Conservation (phyloP, 2,329 filamentous ascomycete species). For the Fusarium irregulare region DNA sequence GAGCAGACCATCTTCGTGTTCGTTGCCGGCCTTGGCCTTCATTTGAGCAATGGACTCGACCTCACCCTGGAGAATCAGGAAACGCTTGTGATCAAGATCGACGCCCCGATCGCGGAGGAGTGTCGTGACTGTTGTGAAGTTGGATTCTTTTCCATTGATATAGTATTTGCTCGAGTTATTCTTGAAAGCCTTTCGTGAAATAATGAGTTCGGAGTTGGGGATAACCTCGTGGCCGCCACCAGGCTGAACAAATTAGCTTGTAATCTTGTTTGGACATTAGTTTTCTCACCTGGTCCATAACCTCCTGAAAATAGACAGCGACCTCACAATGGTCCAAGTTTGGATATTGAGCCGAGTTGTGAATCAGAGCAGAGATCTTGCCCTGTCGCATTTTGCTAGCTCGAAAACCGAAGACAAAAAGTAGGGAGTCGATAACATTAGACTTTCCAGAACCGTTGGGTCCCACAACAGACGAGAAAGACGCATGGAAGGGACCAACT, state of each 20-base stretch:
- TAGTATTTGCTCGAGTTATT: slow-evolving; percentile 99
- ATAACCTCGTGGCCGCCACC: slow-evolving; percentile 80
- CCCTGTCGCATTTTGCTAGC: slow-evolving; percentile 99
- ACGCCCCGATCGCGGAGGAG: slow-evolving; percentile 89
- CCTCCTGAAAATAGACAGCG: slow-evolving; percentile 94
- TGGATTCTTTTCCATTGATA: slow-evolving; percentile 89
- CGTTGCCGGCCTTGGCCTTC: slow-evolving; percentile 95
- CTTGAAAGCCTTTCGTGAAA: slow-evolving; percentile 94
- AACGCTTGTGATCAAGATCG: slow-evolving; percentile 97
- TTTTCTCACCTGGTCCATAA: slow-evolving; percentile 78
- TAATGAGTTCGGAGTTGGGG: slow-evolving; percentile 84
- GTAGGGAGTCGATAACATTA: slow-evolving; percentile 96
- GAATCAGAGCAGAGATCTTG: slow-evolving; percentile 96
- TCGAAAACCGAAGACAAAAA: slow-evolving; percentile 99
- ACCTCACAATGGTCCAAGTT: slow-evolving; percentile 94
- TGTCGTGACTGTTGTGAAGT: slow-evolving; percentile 90
- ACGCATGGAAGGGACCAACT: slow-evolving; percentile 95
- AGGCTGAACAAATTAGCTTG: slow-evolving; percentile 62
- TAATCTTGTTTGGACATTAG: too few relatives aligned
- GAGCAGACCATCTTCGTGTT: slow-evolving; percentile 94
- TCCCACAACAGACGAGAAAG: slow-evolving; percentile 97
- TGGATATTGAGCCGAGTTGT: slow-evolving; percentile 90
- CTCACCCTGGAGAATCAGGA: slow-evolving; percentile 95
- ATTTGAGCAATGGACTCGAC: slow-evolving; percentile 99
- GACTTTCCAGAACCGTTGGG: slow-evolving; percentile 99